phyloP scores from a whole-genome alignment of 345 rosid genomes.

The Eucalyptus urophylla region DNA sequence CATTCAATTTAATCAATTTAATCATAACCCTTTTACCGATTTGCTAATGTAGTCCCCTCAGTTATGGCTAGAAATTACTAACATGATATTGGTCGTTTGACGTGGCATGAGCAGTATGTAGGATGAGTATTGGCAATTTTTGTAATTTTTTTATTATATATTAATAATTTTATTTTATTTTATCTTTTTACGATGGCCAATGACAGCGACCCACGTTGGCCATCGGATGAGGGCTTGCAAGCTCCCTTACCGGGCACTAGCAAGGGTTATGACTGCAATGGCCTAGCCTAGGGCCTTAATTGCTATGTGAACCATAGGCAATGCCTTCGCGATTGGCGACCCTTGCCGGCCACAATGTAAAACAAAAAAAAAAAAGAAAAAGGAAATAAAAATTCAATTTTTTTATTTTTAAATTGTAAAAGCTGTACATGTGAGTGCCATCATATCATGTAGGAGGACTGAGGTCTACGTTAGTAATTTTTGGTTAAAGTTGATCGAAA shows the following conservation, averaged over 20 bases:
- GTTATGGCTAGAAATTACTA: not conserved
- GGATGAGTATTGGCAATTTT: rapidly evolving
- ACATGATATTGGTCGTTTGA: not conserved
- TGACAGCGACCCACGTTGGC: rapidly evolving
- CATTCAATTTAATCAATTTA: not conserved
- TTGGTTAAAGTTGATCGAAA: rapidly evolving
- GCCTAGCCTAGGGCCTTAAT: not conserved
- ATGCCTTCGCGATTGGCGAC: rapidly evolving
- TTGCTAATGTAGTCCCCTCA: not conserved
- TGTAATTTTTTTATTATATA: not conserved
- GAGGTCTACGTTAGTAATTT: rapidly evolving
- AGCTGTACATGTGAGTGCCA: not conserved
- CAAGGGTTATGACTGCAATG: not conserved
- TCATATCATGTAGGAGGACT: not conserved
- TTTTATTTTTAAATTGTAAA: not conserved
- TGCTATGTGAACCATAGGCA: not conserved
- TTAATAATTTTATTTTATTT: not conserved
- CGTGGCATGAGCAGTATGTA: not conserved
- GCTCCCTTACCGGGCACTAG: not conserved
- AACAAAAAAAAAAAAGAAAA: rapidly evolving
- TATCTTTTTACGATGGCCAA: not conserved
- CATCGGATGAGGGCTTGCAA: not conserved
- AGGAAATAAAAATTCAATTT: rapidly evolving
- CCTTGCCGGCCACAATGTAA: not conserved
- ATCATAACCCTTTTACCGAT: not conserved